A percentile compares a stretch with the other conserved stretches of the same genome.
Conservation (phyloP, 1,284 basidiomycete species). For the Ganoderma boninense region DNA sequence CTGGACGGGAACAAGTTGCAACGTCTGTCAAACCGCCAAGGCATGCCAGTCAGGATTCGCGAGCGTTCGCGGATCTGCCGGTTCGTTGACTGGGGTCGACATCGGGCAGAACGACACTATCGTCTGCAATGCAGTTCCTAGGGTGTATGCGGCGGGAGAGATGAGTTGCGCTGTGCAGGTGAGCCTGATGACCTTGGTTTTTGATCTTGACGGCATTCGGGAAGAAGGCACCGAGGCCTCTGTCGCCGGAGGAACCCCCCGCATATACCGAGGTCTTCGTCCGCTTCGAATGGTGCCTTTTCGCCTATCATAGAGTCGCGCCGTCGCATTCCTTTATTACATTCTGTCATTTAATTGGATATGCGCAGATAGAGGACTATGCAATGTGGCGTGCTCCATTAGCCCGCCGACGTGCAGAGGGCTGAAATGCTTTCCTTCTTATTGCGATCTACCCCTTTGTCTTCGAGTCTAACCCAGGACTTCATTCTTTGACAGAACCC, state of each 20-base stretch:
- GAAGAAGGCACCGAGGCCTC: neutral
- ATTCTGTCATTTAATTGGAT: neutral
- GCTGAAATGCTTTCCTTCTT: neutral
- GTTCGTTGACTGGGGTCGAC: constrained; percentile 27
- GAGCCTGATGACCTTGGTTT: constrained; percentile 40
- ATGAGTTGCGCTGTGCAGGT: constrained; percentile 82
- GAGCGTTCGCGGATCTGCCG: constrained; percentile 46
- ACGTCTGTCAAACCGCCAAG: constrained; percentile 69
- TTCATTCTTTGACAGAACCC: constrained; percentile 62
- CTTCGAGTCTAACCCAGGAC: neutral
- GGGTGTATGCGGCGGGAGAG: constrained; percentile 72
- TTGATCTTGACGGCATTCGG: neutral
- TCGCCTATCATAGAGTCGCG: neutral
- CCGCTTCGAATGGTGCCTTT: neutral
- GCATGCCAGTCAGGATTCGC: constrained; percentile 69
- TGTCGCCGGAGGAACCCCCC: neutral
- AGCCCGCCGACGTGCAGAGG: neutral
- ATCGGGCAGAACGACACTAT: constrained; percentile 63
- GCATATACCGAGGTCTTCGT: neutral
- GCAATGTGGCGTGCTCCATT: neutral
- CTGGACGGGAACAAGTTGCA: constrained; percentile 83
- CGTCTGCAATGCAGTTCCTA: constrained; percentile 66
- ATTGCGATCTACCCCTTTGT: neutral
- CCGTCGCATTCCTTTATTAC: neutral
- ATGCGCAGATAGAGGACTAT: neutral